A percentile compares a stretch with the other conserved stretches of the same genome.
Conservation (phyloP, 805 yeast species). For the Wickerhamiella domercqiae region DNA sequence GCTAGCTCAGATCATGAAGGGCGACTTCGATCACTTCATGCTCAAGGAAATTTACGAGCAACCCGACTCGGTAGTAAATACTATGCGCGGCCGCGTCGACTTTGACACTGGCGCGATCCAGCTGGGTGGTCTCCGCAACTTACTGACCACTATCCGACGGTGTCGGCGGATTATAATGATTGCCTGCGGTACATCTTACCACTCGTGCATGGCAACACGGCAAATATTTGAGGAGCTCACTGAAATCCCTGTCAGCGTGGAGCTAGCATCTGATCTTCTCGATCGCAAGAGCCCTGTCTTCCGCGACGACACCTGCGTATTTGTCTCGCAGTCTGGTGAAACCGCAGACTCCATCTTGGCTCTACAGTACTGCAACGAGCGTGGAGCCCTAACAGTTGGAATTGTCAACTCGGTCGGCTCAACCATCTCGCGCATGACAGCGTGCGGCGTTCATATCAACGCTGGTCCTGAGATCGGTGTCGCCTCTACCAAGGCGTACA, state of each 20-base stretch:
- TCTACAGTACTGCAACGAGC: slow-evolving; percentile 83
- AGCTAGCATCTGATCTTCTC: slow-evolving; percentile 29
- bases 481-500: slow-evolving; percentile 97
- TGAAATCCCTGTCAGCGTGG: slow-evolving; percentile 31
- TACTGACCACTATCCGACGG: slow-evolving; percentile 77
- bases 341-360: slow-evolving; percentile 96
- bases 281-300: slow-evolving; percentile 95
- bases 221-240: slow-evolving; percentile 92
- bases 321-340: slow-evolving; percentile 98
- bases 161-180: slow-evolving; percentile 94
- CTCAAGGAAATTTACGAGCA: slow-evolving; percentile 97
- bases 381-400: slow-evolving; percentile 96
- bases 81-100: slow-evolving; percentile 98
- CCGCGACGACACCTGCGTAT: slow-evolving; percentile 94
- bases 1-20: slow-evolving; percentile 95
- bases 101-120: slow-evolving; percentile 62
- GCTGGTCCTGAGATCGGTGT: slow-evolving; percentile 99
- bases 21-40: slow-evolving; percentile 92
- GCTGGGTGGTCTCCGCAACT: slow-evolving; percentile 79
- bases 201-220: slow-evolving; percentile 94
- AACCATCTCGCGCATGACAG: slow-evolving; percentile 87
- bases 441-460: slow-evolving; percentile 98
- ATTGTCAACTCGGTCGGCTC: slow-evolving; percentile 97
- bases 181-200: slow-evolving; percentile 99
- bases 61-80: slow-evolving; percentile 94